These are phyloP conservation scores for Clarireedia sp. DNA, from an alignment of 2,329 filamentous ascomycete species.

Conservation along the genomic window DNA sequence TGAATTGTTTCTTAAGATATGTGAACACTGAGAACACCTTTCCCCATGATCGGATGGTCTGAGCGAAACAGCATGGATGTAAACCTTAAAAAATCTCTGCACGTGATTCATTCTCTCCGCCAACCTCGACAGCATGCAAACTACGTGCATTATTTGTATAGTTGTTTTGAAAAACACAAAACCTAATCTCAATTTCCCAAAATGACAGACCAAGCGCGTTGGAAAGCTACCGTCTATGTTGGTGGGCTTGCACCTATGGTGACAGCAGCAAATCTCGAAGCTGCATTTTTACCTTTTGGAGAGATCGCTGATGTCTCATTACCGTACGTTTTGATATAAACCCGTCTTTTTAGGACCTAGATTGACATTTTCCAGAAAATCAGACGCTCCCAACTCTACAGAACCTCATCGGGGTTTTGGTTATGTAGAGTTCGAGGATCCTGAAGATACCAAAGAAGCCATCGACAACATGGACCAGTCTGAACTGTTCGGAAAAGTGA, in stretches of 20 bases:
- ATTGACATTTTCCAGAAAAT: constrained; percentile 44
- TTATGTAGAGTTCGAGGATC: constrained; percentile 88
- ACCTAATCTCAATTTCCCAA: constrained; percentile 14
- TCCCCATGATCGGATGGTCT: constrained; percentile 10
- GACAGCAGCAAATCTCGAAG: constrained; percentile 66
- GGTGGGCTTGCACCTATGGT: constrained; percentile 79
- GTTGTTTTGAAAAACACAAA: background rate
- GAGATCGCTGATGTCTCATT: constrained; percentile 88
- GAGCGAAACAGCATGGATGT: constrained; percentile 5
- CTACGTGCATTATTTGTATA: background rate
- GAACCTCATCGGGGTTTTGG: constrained; percentile 88
- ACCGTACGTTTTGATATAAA: constrained; percentile 38
- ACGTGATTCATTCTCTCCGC: constrained; percentile 1
- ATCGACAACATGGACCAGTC: constrained; percentile 99
- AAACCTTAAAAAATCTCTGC: constrained; percentile 1
- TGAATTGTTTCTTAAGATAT: constrained; percentile 3
- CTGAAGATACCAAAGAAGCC: constrained; percentile 81
- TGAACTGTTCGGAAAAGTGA: constrained; percentile 83
- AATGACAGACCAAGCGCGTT: constrained; percentile 76
- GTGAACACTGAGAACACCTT: constrained; percentile 11
- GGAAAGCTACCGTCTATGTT: constrained; percentile 89
- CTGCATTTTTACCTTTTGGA: constrained; percentile 94
- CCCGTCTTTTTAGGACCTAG: background rate
- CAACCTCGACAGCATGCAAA: background rate
- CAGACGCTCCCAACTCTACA: constrained; percentile 68